Base-by-base conservation (phyloP, 345 rosid genomes). In the Eucalyptus lansdowneana region DNA sequence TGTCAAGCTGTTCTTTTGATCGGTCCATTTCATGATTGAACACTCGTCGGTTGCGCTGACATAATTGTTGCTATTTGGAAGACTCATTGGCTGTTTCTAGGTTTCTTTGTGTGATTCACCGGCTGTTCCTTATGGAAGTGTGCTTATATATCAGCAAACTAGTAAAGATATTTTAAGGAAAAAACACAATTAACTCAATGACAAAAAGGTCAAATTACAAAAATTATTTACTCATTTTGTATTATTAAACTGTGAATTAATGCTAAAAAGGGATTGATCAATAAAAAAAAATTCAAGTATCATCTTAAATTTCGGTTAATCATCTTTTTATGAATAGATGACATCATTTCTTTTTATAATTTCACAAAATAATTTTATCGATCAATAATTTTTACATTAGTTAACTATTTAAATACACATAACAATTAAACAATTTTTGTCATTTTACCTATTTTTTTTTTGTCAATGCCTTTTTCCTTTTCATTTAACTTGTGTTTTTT, bases 141-240 rank as follows among this genome's bases (percentile, higher is more conserved):
- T 24, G 62, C 62, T 56, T 24, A 56, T 56, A 56, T 56, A 56
- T 56, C 62, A 56, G 62, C 29, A 56, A 56, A 56, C 62, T 56
- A 56, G 62, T 19, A 56, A 56, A 56, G 62, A 56, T 22, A 56
- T 56, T 5, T 56, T 56, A 56, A 24, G 62, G 29, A 56, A 56
- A 56, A 56, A 56, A 56, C 29, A 10, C 12, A 56, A 56, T 56
- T 56, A 22, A 56, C 29, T 24, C 13, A 56, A n/a, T n/a, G n/a
- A n/a, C n/a, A n/a, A n/a, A n/a, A n/a, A n/a, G 76, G 76, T 65
- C 76, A n/a, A 65, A 65, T n/a, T 34, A 72, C 81, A 72, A 72
- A 72, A 72, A 5, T 40, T 37, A 37, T 21, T 1, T 37, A 37
- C 45, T 72, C 81, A 72, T 72, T 72, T 19, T 72, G 81, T 10